These are phyloP conservation scores for Boletus smithii DNA, from an alignment of 1,284 basidiomycete genomes.

Conservation along the genomic window DNA sequence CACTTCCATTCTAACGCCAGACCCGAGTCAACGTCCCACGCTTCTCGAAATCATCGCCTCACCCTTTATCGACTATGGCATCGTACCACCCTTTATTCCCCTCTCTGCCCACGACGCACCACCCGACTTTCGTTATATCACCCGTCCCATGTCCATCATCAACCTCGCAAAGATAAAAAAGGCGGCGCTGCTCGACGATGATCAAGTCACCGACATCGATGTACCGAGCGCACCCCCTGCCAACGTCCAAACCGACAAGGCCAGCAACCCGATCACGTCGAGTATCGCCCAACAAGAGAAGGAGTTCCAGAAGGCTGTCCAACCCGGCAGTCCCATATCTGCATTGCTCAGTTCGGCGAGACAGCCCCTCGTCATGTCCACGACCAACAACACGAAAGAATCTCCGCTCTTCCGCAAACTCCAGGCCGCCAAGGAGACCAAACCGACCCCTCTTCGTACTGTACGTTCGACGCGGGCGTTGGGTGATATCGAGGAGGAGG, in stretches of 20 bases:
- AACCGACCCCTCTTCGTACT: constrained; percentile 37
- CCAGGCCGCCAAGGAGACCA: constrained; percentile 42
- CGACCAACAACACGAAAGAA: constrained; percentile 46
- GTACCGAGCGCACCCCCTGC: constrained; percentile 33
- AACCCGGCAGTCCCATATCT: constrained; percentile 92
- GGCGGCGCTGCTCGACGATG: constrained; percentile 58
- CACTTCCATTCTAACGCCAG: constrained; percentile 79
- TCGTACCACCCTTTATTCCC: constrained; percentile 80
- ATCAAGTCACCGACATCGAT: constrained; percentile 44
- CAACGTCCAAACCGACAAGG: constrained; percentile 24
- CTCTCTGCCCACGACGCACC: constrained; percentile 68
- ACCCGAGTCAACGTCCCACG: constrained; percentile 78
- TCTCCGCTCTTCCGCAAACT: constrained; percentile 57
- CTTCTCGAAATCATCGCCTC: constrained; percentile 86
- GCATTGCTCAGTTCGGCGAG: constrained; percentile 86
- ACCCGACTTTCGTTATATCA: constrained; percentile 75
- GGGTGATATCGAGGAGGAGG: constrained; percentile 52
- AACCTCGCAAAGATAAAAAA: constrained; percentile 71
- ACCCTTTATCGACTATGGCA: constrained; percentile 80
- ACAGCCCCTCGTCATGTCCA: constrained; percentile 78
- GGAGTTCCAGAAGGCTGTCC: constrained; percentile 93
- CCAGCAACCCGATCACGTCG: constrained; percentile 45
- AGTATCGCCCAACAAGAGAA: constrained; percentile 86
- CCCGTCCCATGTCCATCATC: constrained; percentile 55
- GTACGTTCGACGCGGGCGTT: constrained; percentile 38